phyloP scores from a whole-genome alignment of 108 stramenopile genomes.

The Cyclostephanos tholiformis region DNA sequence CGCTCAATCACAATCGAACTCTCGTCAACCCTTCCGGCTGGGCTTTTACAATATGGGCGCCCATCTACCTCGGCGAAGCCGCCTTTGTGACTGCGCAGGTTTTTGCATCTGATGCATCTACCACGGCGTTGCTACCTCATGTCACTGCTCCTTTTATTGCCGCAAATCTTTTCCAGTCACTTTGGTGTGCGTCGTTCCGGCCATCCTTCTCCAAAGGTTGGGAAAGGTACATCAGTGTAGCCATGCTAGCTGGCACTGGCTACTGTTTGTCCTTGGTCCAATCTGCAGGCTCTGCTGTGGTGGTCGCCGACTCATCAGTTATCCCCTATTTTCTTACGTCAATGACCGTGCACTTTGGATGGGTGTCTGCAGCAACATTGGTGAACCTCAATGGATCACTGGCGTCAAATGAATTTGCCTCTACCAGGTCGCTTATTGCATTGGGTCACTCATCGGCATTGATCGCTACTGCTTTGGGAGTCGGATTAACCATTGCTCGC shows the following conservation, averaged over 20 bases:
- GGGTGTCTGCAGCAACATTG: slow-evolving; percentile 73
- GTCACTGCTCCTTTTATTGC: slow-evolving; percentile 59
- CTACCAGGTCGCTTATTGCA: slow-evolving; percentile 36
- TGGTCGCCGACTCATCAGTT: slow-evolving; percentile 11
- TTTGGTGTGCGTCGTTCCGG: slow-evolving; percentile 78
- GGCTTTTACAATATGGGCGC: slow-evolving; percentile 83
- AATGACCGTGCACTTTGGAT: slow-evolving; percentile 72
- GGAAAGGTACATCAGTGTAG: slow-evolving; percentile 52
- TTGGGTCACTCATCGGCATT: slow-evolving; percentile 69
- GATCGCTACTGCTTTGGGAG: slow-evolving; percentile 61
- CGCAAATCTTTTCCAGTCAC: slow-evolving; percentile 62
- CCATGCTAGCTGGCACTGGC: slow-evolving; percentile 62
- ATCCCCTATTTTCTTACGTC: slow-evolving; percentile 47
- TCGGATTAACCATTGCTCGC: slow-evolving; percentile 46
- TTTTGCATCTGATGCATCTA: slow-evolving; percentile 34
- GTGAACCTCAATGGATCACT: slow-evolving; percentile 72
- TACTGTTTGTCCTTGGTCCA: slow-evolving; percentile 62
- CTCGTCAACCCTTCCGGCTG: slow-evolving; percentile 71
- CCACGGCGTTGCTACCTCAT: slow-evolving; percentile 31
- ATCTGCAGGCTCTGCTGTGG: slow-evolving; percentile 26
- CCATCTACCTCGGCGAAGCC: slow-evolving; percentile 75
- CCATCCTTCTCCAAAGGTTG: slow-evolving; percentile 59
- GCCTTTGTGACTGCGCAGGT: slow-evolving; percentile 51
- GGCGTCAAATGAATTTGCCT: slow-evolving; percentile 39
- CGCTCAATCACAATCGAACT: slow-evolving; percentile 39